Conservation (phyloP, 305 asterid species). For the Fraxinus floribunda region DNA sequence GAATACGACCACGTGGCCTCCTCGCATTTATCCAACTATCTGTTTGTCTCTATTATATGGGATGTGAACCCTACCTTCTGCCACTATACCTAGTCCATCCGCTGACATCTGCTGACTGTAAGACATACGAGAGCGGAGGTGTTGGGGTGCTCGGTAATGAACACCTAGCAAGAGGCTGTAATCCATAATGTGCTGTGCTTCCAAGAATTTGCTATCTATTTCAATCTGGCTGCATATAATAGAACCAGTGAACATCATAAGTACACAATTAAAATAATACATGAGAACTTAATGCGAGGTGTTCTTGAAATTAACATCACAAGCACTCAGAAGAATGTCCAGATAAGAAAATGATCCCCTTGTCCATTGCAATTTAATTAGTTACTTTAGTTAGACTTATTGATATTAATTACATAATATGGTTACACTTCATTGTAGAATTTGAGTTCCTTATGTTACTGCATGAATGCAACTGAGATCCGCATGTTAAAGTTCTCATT, state of each 20-base stretch:
- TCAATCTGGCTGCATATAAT: conserved; percentile 74
- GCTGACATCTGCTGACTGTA: conserved; percentile 43
- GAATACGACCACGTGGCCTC: not conserved
- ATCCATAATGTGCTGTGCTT: conserved; percentile 91
- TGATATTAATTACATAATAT: not conserved
- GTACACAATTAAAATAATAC: conserved; percentile 4
- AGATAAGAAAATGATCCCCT: not conserved
- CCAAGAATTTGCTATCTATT: conserved; percentile 90
- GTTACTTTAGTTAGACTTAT: not conserved
- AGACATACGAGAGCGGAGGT: conserved; percentile 65
- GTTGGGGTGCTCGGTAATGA: conserved; percentile 98
- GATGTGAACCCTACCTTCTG: conserved; percentile 59
- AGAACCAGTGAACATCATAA: conserved; percentile 16
- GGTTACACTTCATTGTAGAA: conserved; percentile 5
- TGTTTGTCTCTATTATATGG: not conserved
- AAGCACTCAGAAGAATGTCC: not conserved
- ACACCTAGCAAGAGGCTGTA: conserved; percentile 98
- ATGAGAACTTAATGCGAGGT: not conserved
- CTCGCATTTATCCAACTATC: not conserved
- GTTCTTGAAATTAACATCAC: not conserved
- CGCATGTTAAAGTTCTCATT: not conserved
- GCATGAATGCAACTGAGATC: not conserved
- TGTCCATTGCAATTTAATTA: not conserved
- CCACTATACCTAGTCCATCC: conserved; percentile 80
- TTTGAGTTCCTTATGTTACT: not conserved